These are phyloP conservation scores for Podaxis carcinomalis DNA, from an alignment of 768 basidiomycete species.

Conservation along the genomic window DNA sequence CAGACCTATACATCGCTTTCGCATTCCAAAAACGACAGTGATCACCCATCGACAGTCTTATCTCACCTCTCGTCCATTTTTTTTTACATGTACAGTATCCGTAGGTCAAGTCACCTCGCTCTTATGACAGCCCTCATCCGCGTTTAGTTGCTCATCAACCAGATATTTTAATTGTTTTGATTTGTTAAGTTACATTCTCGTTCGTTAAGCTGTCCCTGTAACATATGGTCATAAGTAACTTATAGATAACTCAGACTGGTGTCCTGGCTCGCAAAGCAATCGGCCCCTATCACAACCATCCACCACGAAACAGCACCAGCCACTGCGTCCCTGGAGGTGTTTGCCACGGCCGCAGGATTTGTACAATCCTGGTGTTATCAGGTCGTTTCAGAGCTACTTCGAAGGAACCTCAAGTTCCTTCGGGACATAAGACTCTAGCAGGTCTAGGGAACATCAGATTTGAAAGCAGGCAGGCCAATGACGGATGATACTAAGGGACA, in stretches of 20 bases:
- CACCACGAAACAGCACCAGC: no score
- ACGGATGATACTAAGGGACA: no score
- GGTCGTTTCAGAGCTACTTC: no score
- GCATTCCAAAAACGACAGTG: slow-evolving; percentile 70
- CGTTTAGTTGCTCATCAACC: not conserved
- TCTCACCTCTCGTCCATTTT: not conserved
- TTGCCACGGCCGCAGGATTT: no score
- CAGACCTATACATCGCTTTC: slow-evolving; percentile 93
- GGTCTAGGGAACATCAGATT: no score
- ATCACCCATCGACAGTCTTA: not conserved
- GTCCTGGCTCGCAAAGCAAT: slow-evolving; percentile 37
- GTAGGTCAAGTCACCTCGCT: not conserved
- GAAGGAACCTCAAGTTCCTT: no score
- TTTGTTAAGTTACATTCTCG: not conserved
- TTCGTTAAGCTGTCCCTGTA: not conserved
- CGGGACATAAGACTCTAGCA: no score
- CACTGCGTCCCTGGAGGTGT: no score
- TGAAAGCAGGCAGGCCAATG: no score
- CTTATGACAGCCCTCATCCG: not conserved
- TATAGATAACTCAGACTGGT: slow-evolving; percentile 33
- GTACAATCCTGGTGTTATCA: no score
- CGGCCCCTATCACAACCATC: slow-evolving; percentile 52
- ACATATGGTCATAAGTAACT: not conserved
- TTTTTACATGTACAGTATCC: not conserved
- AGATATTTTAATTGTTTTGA: not conserved